Evolutionary conservation across 768 basidiomycete genomes (phyloP), one percentile per base, ranked within the genome.

Genomic region (Atractiella rhizophila): DNA sequence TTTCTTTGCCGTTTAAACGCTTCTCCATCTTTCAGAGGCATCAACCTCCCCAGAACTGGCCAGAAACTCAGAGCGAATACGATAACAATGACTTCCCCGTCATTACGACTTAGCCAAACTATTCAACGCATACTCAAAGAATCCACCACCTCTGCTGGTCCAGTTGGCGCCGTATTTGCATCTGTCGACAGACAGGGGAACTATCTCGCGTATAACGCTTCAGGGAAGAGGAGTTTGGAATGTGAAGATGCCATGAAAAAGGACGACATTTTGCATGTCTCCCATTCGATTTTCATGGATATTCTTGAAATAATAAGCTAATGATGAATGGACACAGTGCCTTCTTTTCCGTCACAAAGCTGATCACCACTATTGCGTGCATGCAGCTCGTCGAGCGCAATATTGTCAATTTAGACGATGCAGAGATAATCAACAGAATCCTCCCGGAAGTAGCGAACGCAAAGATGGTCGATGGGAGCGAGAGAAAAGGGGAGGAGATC

Each of bases 311-410:
- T 4, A 46, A 46, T 23, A 23, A 11, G 37, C 33, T 37, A 23
- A 37, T 37, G 11, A 24, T 26, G 37, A 18, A 28, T 11, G 5
- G 24, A 23, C 36, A 13, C 18, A 41, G 26, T 19, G 8, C 30
- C n/a, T 15, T n/a, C 38, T 15, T 31, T 9, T 16, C 10, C 23
- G 9, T 18, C 33, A 36, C 25, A 44, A 39, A 44, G n/a, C n/a
- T 44, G 43, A 23, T 46, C n/a, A 34, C 44, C 28, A 33, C 27
- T 19, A 42, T 46, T 11, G 44, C 44, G n/a, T 26, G 18, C 25
- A 46, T 35, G 44, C 43, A 46, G 31, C 30, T 46, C 11, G 44
- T 46, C 7, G 44, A 46, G 21, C 44, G 37, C 24, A 43, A 35
- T 5, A 30, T 27, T 28, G 27, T 46, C 43, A 45, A 44, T 5